Evolutionary conservation across 805 yeast species (phyloP), one percentile per base, ranked within the genome.

Genomic region (Pichia paraexigua): DNA sequence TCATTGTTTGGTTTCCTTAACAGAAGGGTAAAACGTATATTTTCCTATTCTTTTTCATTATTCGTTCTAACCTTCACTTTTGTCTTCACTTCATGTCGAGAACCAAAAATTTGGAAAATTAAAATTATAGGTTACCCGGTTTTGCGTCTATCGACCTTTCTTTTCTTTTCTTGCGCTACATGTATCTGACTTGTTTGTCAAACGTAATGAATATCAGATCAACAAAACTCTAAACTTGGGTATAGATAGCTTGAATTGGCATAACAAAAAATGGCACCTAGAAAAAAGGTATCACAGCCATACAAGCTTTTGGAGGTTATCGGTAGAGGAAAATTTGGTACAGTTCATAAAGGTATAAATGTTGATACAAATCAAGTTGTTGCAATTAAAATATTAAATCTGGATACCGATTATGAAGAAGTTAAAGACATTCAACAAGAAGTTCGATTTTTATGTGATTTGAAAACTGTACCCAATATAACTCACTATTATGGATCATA

Each of bases 241-340:
- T 35, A 7, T 5, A n/a, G 1, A 5, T 8, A 35, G 20, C 11
- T 35, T 35, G 39, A 11, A 8, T 35, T 17, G 20, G 11, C 11
- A 2, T 41, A 15, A 11, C 12, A 17, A 17, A 15, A 20, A 5
- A 43, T 46, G 48, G 10, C 17, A 9, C 5, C 40, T 10, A 49
- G 41, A 24, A 48, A 46, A 42, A 53, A 62, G 1, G 63, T 58
- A 12, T 58, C 58, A 40, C 69, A 58, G 61, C 60, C 78, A 50
- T 90, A 83, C 69, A 83, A 85, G 61, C 77, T 96, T 45, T 84
- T 92, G 15, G 97, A 94, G 68, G 83, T 90, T 35, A 85, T 95
- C 15, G 99, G 99, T 10, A 78, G 95, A 53, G 99, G 99, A 22
- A 94, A 90, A 71, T 94, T 94, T 68, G 99, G 99, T 45, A 84